A percentile compares a stretch with the other conserved stretches of the same genome.
phyloP scores from a whole-genome alignment of 1,284 basidiomycete genomes.

The Gomphus sp. region DNA sequence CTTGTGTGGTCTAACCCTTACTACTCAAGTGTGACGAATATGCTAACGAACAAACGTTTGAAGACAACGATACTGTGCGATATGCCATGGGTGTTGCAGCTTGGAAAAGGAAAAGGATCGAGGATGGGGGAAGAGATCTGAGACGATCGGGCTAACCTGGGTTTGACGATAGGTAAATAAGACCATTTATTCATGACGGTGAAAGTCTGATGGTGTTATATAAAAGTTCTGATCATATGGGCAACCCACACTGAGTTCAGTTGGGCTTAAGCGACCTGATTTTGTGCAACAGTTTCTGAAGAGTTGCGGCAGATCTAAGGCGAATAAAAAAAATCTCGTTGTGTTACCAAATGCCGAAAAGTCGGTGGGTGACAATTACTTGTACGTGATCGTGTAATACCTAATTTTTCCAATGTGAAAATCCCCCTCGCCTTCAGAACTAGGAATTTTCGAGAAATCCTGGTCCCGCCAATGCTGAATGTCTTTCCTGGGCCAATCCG shows the following conservation, averaged over 20 bases:
- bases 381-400: not conserved
- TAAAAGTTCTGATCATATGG: constrained; percentile 5
- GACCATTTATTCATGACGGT: not conserved
- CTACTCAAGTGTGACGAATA: not conserved
- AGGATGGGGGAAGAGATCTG: constrained; percentile 4
- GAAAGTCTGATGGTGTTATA: not conserved
- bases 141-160: constrained; percentile 2
- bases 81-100: constrained; percentile 1
- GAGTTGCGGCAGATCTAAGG: not conserved
- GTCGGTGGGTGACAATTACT: not conserved
- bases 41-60: not conserved
- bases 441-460: not conserved
- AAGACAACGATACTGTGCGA: not conserved
- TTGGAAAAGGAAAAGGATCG: constrained; percentile 4
- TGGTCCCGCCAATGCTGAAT: not conserved
- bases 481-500: not conserved
- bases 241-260: not conserved
- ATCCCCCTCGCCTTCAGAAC: not conserved
- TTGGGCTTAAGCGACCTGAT: not conserved
- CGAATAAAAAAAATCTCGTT: constrained; percentile 3
- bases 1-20: not conserved
- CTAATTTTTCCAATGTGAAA: not conserved
- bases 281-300: constrained; percentile 2
- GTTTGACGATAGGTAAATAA: constrained; percentile 3
- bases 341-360: constrained; percentile 5